Conservation (phyloP, 2,329 filamentous ascomycete species). For the Ilyonectria robusta region DNA sequence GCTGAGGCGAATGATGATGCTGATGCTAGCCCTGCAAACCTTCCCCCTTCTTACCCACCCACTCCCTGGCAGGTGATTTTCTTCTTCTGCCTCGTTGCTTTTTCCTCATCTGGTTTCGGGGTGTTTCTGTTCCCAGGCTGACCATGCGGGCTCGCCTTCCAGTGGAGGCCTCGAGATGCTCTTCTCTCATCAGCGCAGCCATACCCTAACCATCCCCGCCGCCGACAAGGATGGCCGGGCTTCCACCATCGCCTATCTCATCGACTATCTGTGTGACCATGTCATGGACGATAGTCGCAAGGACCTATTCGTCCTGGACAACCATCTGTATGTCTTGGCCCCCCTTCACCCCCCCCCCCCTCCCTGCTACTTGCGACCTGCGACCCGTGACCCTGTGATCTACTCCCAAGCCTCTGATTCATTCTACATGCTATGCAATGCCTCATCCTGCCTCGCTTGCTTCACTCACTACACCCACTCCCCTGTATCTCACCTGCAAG, state of each 20-base stretch:
- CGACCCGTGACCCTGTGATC: not conserved
- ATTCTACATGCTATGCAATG: slow-evolving; percentile 14
- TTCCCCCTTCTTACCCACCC: slow-evolving; percentile 11
- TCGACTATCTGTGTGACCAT: slow-evolving; percentile 83
- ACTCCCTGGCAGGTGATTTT: not conserved
- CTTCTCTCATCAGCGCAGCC: slow-evolving; percentile 85
- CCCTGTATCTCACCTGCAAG: slow-evolving; percentile 34
- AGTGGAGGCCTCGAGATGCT: slow-evolving; percentile 96
- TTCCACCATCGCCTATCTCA: slow-evolving; percentile 81
- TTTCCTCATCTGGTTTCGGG: slow-evolving; percentile 6
- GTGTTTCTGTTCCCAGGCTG: slow-evolving; percentile 33
- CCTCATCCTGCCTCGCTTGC: slow-evolving; percentile 9
- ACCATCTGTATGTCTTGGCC: slow-evolving; percentile 80
- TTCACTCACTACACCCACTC: slow-evolving; percentile 39
- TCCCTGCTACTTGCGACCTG: not conserved
- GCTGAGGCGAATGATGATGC: slow-evolving; percentile 5
- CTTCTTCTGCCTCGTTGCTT: slow-evolving; percentile 23
- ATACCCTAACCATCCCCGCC: slow-evolving; percentile 78
- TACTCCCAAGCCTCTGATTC: not conserved
- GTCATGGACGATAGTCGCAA: slow-evolving; percentile 88
- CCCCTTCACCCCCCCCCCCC: slow-evolving; percentile 11
- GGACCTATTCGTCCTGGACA: slow-evolving; percentile 91
- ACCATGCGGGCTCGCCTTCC: slow-evolving; percentile 37
- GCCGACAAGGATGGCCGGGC: slow-evolving; percentile 71
- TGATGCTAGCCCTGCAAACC: slow-evolving; percentile 9